Conservation (phyloP, 2,329 filamentous ascomycete species). For the Claviceps quebecensis region DNA sequence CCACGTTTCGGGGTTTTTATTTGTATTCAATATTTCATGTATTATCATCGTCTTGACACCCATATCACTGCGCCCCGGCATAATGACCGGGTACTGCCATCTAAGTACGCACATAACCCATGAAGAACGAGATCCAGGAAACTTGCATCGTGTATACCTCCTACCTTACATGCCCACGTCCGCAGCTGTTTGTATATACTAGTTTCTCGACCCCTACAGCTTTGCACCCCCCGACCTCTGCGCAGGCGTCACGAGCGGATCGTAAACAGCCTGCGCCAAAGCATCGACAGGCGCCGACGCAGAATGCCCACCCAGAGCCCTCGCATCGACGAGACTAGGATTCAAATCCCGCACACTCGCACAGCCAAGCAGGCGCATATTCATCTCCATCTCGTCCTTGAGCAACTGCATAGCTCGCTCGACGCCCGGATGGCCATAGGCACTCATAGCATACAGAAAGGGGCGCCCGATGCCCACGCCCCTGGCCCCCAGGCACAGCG, state of each 20-base stretch:
- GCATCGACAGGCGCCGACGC: constrained; percentile 34
- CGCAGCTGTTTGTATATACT: background rate
- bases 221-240: constrained; percentile 35
- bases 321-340: constrained; percentile 64
- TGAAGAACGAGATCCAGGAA: too few relatives aligned
- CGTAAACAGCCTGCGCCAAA: constrained; percentile 36
- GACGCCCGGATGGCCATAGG: constrained; percentile 77
- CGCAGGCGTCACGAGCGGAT: constrained; percentile 36
- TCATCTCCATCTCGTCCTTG: constrained; percentile 98
- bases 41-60: too few relatives aligned
- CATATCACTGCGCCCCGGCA: too few relatives aligned
- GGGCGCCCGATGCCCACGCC: constrained; percentile 90
- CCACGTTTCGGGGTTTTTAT: too few relatives aligned
- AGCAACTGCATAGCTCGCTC: constrained; percentile 84
- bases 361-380: constrained; percentile 86
- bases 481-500: constrained; percentile 77
- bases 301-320: constrained; percentile 47
- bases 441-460: constrained; percentile 91
- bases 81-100: too few relatives aligned
- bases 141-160: background rate
- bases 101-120: too few relatives aligned
- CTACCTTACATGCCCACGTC: background rate
- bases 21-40: too few relatives aligned
- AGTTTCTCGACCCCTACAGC: constrained; percentile 14
- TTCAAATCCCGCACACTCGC: constrained; percentile 62